Conservation (phyloP, 371 early-diverging fungal genomes). For the Mucor irregularis region DNA sequence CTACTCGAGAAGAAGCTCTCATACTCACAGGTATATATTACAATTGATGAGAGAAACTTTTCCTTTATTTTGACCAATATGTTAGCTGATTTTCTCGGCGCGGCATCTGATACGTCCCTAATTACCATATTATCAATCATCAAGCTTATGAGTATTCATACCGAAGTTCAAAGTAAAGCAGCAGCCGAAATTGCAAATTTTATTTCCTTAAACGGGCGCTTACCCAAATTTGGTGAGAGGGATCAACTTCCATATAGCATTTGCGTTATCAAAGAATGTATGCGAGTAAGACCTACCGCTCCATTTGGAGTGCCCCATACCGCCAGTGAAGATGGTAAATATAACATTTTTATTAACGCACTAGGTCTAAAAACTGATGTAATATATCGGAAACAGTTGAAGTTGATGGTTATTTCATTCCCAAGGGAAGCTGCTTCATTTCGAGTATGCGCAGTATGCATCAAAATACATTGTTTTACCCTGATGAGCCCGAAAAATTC, state of each 20-base stretch:
- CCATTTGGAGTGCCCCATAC: slow-evolving; percentile 11
- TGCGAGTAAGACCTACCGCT: slow-evolving; percentile 9
- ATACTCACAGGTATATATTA: slow-evolving; percentile 2
- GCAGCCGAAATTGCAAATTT: slow-evolving; percentile 11
- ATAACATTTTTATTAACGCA: no score
- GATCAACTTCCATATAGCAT: slow-evolving; percentile 7
- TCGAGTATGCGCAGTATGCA: slow-evolving; percentile 18
- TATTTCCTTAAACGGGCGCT: background rate
- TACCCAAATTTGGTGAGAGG: slow-evolving; percentile 8
- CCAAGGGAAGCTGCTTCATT: slow-evolving; percentile 2
- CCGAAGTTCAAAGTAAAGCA: slow-evolving; percentile 6
- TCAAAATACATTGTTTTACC: slow-evolving; percentile 4
- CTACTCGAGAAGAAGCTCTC: background rate
- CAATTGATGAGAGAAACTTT: no score
- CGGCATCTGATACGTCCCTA: slow-evolving; percentile 11
- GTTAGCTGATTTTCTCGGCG: slow-evolving; percentile 18
- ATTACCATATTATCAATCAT: slow-evolving; percentile 2
- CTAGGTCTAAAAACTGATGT: background rate
- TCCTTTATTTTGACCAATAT: no score
- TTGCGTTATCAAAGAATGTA: slow-evolving; percentile 14
- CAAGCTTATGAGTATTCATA: slow-evolving; percentile 7
- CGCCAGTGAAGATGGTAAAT: slow-evolving; percentile 10
- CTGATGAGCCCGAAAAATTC: slow-evolving; percentile 7
- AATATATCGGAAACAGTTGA: background rate
- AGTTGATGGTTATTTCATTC: slow-evolving; percentile 15